Base-by-base conservation (phyloP, 805 yeast species). In the Candida suzukii region DNA sequence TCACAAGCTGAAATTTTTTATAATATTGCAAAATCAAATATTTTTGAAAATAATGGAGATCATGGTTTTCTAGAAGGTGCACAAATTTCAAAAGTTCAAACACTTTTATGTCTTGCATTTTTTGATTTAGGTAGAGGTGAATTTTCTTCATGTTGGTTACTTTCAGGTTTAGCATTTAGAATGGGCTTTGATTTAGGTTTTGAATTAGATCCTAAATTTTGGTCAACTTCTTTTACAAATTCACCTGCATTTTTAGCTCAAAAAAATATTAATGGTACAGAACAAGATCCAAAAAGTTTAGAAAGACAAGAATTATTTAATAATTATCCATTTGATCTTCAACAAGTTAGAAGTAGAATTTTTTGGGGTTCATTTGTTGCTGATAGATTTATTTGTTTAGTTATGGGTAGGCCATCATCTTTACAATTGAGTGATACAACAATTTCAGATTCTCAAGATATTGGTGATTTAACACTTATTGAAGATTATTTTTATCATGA, bases 311-410 rank as follows among this genome's bases (percentile, higher is more conserved):
- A 8, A 8, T 24, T 24, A 74, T 47, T 64, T 73, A 27, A 74
- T 68, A 37, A 75, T 18, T 45, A 45, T 29, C 51, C 51, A 2
- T 48, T 46, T 24, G 26, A 24, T 24, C 8, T 24, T 8, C 26
- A 11, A 24, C 26, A 49, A 18, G 53, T 78, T 41, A 64, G 81
- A 46, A 69, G 76, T 35, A 64, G 84, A 42, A 74, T 78, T 12
- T 78, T 74, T 53, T 78, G 84, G 84, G 83, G 84, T 2, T 70
- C 78, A 38, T 76, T 71, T 52, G 63, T 77, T 43, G 82, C 81
- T 2, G 84, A 78, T 53, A 81, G 77, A 52, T 75, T 76, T 49
- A 76, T 78, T 31, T 73, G 80, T 50, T 59, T 78, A 37, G 63
- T 77, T 35, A 57, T 78, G 42, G 84, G 84, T 1, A 58, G 83